Evolutionary conservation across 2,329 filamentous ascomycete species (phyloP).

Genomic region (Calonectria montana): DNA sequence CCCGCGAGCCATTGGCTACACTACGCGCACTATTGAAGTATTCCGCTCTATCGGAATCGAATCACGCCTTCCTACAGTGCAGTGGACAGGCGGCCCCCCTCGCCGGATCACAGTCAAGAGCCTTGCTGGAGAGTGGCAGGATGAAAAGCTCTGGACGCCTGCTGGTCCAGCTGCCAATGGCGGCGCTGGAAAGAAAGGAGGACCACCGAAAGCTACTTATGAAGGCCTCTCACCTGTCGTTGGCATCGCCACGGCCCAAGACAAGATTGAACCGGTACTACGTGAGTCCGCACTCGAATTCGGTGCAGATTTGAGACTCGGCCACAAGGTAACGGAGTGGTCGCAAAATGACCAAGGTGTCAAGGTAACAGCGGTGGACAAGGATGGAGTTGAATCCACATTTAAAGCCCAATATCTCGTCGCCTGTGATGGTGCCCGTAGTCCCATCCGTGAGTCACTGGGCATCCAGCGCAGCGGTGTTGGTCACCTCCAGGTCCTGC

Average conservation of each 20-base stretch:
- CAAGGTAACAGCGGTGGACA: neutral
- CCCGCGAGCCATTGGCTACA: constrained; percentile 52
- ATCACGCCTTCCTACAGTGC: constrained; percentile 20
- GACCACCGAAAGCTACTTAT: neutral
- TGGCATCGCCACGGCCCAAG: constrained; percentile 50
- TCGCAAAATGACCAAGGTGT: constrained; percentile 33
- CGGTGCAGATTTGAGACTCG: constrained; percentile 49
- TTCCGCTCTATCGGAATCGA: constrained; percentile 43
- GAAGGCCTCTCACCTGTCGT: constrained; percentile 25
- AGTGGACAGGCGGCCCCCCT: constrained; percentile 33
- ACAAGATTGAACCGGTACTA: constrained; percentile 54
- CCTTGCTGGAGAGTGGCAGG: constrained; percentile 35
- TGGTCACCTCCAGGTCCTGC: constrained; percentile 45
- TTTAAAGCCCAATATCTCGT: constrained; percentile 51
- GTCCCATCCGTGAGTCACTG: constrained; percentile 42
- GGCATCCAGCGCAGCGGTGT: constrained; percentile 42
- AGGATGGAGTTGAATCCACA: constrained; percentile 21
- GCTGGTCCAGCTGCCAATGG: neutral
- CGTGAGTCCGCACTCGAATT: constrained; percentile 44
- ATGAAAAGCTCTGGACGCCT: constrained; percentile 37
- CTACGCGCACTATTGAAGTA: constrained; percentile 52
- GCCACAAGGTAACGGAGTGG: constrained; percentile 45
- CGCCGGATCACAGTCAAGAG: constrained; percentile 38
- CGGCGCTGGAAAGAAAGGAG: neutral
- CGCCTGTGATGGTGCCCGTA: constrained; percentile 51